These are phyloP conservation scores for Phylloboletellus chloephorus DNA, from an alignment of 1,284 basidiomycete species.

Conservation along the genomic window DNA sequence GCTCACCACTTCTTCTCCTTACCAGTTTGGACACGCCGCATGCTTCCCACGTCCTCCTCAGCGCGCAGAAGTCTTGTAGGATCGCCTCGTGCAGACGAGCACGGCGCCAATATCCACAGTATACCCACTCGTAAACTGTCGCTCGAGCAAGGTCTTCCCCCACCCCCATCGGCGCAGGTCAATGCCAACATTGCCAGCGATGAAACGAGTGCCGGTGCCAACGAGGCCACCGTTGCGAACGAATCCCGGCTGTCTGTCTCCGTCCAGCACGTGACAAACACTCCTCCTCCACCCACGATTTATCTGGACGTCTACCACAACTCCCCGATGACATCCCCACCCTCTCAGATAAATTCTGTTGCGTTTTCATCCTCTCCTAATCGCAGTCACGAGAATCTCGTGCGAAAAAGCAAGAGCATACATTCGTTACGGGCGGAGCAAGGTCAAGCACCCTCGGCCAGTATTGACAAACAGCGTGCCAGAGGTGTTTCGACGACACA, in stretches of 20 bases:
- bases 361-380: slow-evolving; percentile 18
- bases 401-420: slow-evolving; percentile 29
- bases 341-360: slow-evolving; percentile 22
- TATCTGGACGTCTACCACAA: slow-evolving; percentile 24
- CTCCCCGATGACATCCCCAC: slow-evolving; percentile 13
- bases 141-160: slow-evolving; percentile 63
- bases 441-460: slow-evolving; percentile 1
- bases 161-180: slow-evolving; percentile 40
- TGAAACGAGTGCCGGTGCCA: slow-evolving; percentile 4
- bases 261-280: slow-evolving; percentile 14
- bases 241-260: slow-evolving; percentile 18
- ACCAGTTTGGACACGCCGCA: slow-evolving; percentile 58
- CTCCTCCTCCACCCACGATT: slow-evolving; percentile 16
- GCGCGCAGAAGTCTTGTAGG: slow-evolving; percentile 22
- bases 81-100: slow-evolving; percentile 27
- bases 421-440: slow-evolving; percentile 16
- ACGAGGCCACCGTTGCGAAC: slow-evolving; percentile 11
- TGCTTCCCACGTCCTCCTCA: slow-evolving; percentile 29
- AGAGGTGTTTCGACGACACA: slow-evolving; percentile 44
- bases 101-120: slow-evolving; percentile 21
- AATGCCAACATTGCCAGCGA: slow-evolving; percentile 1
- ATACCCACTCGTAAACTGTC: slow-evolving; percentile 25
- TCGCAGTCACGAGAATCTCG: slow-evolving; percentile 12
- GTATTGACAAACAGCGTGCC: slow-evolving; percentile 34
- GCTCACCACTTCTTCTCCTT: slow-evolving; percentile 56